These are phyloP conservation scores for Coniella vitis DNA, from an alignment of 2,329 filamentous ascomycete species.

Conservation along the genomic window DNA sequence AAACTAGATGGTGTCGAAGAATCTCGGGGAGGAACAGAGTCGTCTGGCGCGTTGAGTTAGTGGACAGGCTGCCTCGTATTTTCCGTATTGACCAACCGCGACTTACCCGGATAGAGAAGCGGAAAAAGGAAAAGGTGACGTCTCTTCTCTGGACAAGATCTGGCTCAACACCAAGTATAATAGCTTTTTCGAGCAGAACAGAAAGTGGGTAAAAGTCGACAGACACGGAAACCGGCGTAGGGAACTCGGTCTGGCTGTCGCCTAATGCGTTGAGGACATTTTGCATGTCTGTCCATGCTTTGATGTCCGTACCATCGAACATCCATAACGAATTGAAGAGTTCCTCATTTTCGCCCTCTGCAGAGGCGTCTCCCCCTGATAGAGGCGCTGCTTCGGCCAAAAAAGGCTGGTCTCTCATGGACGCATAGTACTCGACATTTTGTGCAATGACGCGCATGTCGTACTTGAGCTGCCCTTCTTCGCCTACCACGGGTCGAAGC, in stretches of 20 bases:
- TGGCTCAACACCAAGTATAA: slow-evolving; percentile 83
- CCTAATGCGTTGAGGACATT: slow-evolving; percentile 68
- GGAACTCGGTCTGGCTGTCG: slow-evolving; percentile 62
- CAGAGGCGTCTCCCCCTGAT: slow-evolving; percentile 22
- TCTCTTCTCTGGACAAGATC: slow-evolving; percentile 91
- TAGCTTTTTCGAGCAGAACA: slow-evolving; percentile 78
- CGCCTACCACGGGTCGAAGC: slow-evolving; percentile 77
- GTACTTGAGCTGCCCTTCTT: slow-evolving; percentile 83
- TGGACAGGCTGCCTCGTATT: slow-evolving; percentile 9
- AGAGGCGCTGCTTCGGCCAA: slow-evolving; percentile 22
- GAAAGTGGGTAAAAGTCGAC: slow-evolving; percentile 96
- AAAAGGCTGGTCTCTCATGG: slow-evolving; percentile 77
- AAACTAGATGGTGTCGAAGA: slow-evolving; percentile 69
- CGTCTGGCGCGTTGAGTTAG: slow-evolving; percentile 46
- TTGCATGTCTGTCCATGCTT: slow-evolving; percentile 83
- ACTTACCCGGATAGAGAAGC: slow-evolving; percentile 78
- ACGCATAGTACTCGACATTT: slow-evolving; percentile 90
- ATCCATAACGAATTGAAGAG: slow-evolving; percentile 88
- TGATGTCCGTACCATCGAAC: slow-evolving; percentile 81
- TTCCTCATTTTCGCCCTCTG: slow-evolving; percentile 35
- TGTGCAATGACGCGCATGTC: slow-evolving; percentile 97
- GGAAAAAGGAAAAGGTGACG: slow-evolving; percentile 82
- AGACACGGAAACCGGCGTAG: slow-evolving; percentile 66
- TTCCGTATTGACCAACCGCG: not conserved
- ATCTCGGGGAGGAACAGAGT: slow-evolving; percentile 89